These are phyloP conservation scores for Cutaneotrichosporon arboriforme DNA, from an alignment of 1,284 basidiomycete species.

Conservation along the genomic window DNA sequence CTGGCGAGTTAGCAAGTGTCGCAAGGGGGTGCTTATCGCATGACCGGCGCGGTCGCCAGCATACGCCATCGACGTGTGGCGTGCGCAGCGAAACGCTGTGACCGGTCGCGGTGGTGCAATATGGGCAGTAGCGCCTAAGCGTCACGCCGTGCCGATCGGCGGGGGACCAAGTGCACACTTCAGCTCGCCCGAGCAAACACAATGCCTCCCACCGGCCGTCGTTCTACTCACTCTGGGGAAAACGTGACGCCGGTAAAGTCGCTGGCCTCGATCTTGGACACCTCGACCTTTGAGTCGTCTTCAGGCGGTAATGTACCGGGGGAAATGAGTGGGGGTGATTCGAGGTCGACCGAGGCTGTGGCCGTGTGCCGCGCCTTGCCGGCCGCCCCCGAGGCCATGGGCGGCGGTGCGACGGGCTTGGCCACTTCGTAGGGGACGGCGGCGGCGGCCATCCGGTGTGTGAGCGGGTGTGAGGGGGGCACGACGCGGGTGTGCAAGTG, in stretches of 20 bases:
- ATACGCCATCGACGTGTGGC: background rate
- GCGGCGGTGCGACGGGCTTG: too few species aligned
- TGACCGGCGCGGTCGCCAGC: background rate
- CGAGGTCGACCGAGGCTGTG: background rate
- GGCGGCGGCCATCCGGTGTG: background rate
- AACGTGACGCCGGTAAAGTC: conserved; percentile 46
- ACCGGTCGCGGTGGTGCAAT: too few species aligned
- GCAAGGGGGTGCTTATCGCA: background rate
- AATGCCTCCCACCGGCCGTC: too few species aligned
- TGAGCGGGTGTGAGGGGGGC: background rate
- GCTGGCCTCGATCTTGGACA: conserved; percentile 45
- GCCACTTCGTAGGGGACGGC: background rate
- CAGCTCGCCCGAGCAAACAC: too few species aligned
- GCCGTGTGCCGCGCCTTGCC: too few species aligned
- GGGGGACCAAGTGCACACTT: too few species aligned
- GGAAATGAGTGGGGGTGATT: conserved; percentile 15
- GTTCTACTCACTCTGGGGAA: conserved; percentile 44
- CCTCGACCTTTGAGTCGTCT: conserved; percentile 27
- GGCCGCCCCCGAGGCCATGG: background rate
- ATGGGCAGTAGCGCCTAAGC: too few species aligned
- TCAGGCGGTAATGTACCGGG: conserved; percentile 14
- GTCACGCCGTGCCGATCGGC: too few species aligned
- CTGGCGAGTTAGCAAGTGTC: conserved; percentile 20
- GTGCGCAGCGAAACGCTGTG: too few species aligned
- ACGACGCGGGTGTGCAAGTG: background rate